Percentiles rank a stretch among this genome's conserved stretches.
phyloP scores from a whole-genome alignment of 768 basidiomycete genomes.

The Hortiboletus campestris region DNA sequence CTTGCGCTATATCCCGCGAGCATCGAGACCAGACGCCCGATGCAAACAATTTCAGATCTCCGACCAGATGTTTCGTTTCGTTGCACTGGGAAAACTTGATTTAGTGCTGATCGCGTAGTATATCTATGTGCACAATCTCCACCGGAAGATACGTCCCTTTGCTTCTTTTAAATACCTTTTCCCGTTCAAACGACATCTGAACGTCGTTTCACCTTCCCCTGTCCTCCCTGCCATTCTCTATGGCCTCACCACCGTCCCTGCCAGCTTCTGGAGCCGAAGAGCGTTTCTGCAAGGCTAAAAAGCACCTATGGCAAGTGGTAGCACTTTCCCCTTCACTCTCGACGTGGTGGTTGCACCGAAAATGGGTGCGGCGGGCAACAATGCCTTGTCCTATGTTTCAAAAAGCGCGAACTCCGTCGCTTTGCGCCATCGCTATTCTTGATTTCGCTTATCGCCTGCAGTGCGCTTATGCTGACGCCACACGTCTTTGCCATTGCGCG shows the following conservation, averaged over 20 bases:
- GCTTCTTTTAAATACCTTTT: slow-evolving; percentile 31
- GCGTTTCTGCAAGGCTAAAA: slow-evolving; percentile 37
- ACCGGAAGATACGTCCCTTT: slow-evolving; percentile 29
- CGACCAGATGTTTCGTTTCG: slow-evolving; percentile 38
- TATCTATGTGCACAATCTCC: slow-evolving; percentile 40
- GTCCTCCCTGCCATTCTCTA: slow-evolving; percentile 15
- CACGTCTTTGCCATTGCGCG: slow-evolving; percentile 22
- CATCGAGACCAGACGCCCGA: slow-evolving; percentile 37
- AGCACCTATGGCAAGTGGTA: slow-evolving; percentile 34
- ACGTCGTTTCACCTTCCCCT: slow-evolving; percentile 26
- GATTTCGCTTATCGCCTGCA: slow-evolving; percentile 23
- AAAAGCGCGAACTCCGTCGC: slow-evolving; percentile 15
- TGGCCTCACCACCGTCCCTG: slow-evolving; percentile 26
- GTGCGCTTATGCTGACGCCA: slow-evolving; percentile 32
- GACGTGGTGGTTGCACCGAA: not conserved
- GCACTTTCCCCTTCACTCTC: slow-evolving; percentile 4
- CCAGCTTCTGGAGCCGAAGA: slow-evolving; percentile 26
- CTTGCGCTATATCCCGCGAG: slow-evolving; percentile 37
- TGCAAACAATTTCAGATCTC: slow-evolving; percentile 36
- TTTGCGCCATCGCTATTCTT: slow-evolving; percentile 8
- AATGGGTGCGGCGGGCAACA: slow-evolving; percentile 12
- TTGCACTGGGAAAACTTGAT: slow-evolving; percentile 36
- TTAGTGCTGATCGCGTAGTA: slow-evolving; percentile 40
- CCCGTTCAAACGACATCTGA: slow-evolving; percentile 22
- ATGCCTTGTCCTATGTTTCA: slow-evolving; percentile 11